A percentile compares a stretch with the other conserved stretches of the same genome.
Evolutionary conservation across 2,329 filamentous ascomycete species (phyloP).

Genomic region (Alternaria rosae): DNA sequence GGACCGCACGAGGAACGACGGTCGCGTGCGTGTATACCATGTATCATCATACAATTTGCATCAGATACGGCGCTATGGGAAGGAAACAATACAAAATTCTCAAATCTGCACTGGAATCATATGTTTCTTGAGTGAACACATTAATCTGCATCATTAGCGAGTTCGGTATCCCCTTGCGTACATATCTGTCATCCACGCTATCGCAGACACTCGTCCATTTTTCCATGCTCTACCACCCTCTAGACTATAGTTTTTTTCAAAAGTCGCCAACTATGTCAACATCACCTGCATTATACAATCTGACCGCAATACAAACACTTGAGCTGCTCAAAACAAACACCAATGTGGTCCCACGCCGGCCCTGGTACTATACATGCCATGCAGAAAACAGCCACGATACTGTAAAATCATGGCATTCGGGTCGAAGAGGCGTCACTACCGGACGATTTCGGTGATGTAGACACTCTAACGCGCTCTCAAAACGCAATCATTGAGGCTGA

Average conservation of each 20-base stretch:
- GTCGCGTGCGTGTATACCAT: conserved; percentile 32
- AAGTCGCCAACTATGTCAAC: background rate
- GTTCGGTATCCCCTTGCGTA: background rate
- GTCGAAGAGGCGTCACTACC: background rate
- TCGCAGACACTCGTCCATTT: background rate
- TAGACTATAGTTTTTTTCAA: background rate
- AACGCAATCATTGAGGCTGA: background rate
- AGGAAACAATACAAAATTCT: background rate
- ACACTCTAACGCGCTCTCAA: background rate
- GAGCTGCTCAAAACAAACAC: background rate
- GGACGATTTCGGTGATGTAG: background rate
- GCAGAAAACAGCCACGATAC: background rate
- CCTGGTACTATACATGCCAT: background rate
- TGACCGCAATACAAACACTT: background rate
- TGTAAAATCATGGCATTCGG: background rate
- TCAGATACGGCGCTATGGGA: conserved; percentile 20
- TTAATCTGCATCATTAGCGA: background rate
- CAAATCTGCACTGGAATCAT: background rate
- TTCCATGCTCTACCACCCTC: background rate
- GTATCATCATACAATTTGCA: conserved; percentile 31
- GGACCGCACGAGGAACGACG: background rate
- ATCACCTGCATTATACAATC: background rate
- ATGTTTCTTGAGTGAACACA: background rate
- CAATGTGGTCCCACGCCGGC: background rate
- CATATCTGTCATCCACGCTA: background rate